phyloP scores from a whole-genome alignment of 306 rosid species.

The Lotus japonicus region DNA sequence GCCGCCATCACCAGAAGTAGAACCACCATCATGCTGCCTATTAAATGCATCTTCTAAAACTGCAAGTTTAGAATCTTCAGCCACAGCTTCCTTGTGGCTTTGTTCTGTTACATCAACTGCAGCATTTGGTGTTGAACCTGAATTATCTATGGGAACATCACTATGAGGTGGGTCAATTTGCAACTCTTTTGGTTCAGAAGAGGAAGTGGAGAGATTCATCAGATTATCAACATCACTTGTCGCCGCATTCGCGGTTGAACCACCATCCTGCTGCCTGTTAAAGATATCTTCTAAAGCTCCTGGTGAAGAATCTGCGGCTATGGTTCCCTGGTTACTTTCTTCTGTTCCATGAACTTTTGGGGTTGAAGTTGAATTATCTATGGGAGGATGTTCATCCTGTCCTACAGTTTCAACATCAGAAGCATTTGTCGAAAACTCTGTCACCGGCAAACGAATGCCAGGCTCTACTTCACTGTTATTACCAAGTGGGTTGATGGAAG shows the following conservation, averaged over 20 bases:
- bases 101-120: slow-evolving; percentile 18
- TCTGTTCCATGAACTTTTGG: slow-evolving; percentile 15
- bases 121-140: slow-evolving; percentile 26
- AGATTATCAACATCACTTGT: slow-evolving; percentile 13
- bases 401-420: slow-evolving; percentile 25
- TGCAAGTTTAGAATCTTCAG: slow-evolving; percentile 19
- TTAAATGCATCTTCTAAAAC: slow-evolving; percentile 2
- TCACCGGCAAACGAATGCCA: slow-evolving; percentile 11
- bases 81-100: slow-evolving; percentile 7
- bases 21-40: slow-evolving; percentile 3
- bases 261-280: slow-evolving; percentile 13
- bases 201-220: slow-evolving; percentile 13
- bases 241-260: slow-evolving; percentile 15
- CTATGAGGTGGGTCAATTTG: slow-evolving; percentile 20
- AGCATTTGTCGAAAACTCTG: slow-evolving; percentile 13
- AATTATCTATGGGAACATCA: slow-evolving; percentile 18
- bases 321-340: slow-evolving; percentile 9
- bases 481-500: slow-evolving; percentile 6
- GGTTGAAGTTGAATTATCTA: slow-evolving; percentile 27
- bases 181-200: background rate
- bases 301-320: slow-evolving; percentile 9
- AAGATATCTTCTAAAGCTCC: background rate
- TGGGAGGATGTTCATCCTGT: slow-evolving; percentile 31
- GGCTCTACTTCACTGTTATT: slow-evolving; percentile 31
- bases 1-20: background rate